Evolutionary conservation across 2,329 filamentous ascomycete genomes (phyloP), one percentile per base, ranked within the genome.

Genomic region (Colletotrichum tabaci): DNA sequence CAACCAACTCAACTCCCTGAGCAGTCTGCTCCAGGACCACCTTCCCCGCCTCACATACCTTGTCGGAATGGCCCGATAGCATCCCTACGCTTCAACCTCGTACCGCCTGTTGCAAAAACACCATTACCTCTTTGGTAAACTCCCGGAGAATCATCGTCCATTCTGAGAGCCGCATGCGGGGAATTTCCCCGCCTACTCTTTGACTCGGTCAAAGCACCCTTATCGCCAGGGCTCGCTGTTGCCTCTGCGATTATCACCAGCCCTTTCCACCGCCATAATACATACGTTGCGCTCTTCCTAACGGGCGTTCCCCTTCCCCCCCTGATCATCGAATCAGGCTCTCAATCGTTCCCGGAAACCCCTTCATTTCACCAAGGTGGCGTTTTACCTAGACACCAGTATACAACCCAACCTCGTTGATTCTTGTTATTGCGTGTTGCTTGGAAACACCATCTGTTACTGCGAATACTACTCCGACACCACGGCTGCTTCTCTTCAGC

Each of bases 171-270:
- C 73, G 73, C 73, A 74, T 74, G 73, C 73, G 73, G 73, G 73
- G 73, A 74, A 67, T 67, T 73, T 73, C 73, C 73, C 73, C 73
- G 73, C 73, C 62, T 66, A 71, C 44, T 71, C 71, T 69, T 74
- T 73, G 73, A 74, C 73, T 67, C 73, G 71, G 73, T 74, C 73
- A 73, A 74, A 74, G 73, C 66, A 74, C 70, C 70, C 66, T 67
- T 15, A 23, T 50, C 21, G 65, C 46, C 64, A 63, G 66, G 70
- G 70, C 57, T 69, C 56, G 72, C 72, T 68, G 55, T 67, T 72
- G 58, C 53, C 64, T 67, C 55, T 65, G 35, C 46, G 60, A 53
- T 38, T 23, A 10, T 47, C 23, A 21, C 61, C 61, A 16, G 15
- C 7, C 8, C 40, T 61, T 61, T 49, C 58, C 49, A 26, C 57